These are phyloP conservation scores for Kuraishia floccosa DNA, from an alignment of 805 yeast species.

Conservation along the genomic window DNA sequence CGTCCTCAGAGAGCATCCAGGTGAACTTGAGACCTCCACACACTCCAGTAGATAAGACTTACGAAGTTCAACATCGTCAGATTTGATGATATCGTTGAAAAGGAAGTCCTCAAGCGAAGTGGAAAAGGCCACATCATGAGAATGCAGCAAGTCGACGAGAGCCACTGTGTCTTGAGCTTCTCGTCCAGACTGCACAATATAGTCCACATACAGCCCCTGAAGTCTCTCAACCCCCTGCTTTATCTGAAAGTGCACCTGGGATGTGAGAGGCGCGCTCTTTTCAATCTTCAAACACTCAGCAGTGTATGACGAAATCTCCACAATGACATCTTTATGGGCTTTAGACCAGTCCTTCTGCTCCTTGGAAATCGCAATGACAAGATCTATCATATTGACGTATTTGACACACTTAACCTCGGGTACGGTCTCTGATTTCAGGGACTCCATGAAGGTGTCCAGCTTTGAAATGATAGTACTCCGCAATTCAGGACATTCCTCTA, in stretches of 20 bases:
- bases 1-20: slow-evolving; percentile 33
- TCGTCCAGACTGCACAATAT: slow-evolving; percentile 14
- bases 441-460: slow-evolving; percentile 33
- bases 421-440: slow-evolving; percentile 32
- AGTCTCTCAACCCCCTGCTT: slow-evolving; percentile 57
- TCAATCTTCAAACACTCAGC: slow-evolving; percentile 31
- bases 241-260: slow-evolving; percentile 58
- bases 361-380: slow-evolving; percentile 40
- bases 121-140: slow-evolving; percentile 33
- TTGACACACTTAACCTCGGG: slow-evolving; percentile 47
- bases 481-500: slow-evolving; percentile 43
- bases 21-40: slow-evolving; percentile 35
- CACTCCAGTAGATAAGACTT: slow-evolving; percentile 39
- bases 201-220: slow-evolving; percentile 34
- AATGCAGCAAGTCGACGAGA: slow-evolving; percentile 29
- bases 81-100: slow-evolving; percentile 40
- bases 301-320: slow-evolving; percentile 28
- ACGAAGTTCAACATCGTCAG: slow-evolving; percentile 32
- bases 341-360: slow-evolving; percentile 46
- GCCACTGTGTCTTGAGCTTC: slow-evolving; percentile 22
- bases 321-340: slow-evolving; percentile 32
- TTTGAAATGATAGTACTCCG: slow-evolving; percentile 44
- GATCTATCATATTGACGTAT: slow-evolving; percentile 64
- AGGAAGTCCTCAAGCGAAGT: slow-evolving; percentile 43
- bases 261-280: slow-evolving; percentile 30